A percentile compares a stretch with the other conserved stretches of the same genome.
These are phyloP conservation scores for Globisporangium ultimum DNA, from an alignment of 352 stramenopile species.

Conservation along the genomic window DNA sequence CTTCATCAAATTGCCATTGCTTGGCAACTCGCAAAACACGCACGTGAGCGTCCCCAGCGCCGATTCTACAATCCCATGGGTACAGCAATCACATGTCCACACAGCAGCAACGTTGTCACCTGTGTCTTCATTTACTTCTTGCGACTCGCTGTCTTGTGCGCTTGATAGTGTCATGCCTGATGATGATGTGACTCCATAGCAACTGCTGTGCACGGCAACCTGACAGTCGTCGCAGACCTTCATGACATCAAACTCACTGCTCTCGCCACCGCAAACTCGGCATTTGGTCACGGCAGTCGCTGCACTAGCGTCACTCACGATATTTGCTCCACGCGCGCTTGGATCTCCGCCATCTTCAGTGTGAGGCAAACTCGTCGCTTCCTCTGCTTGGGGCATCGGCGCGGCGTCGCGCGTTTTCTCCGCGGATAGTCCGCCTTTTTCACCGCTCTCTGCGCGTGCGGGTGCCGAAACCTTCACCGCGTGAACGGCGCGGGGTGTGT, in stretches of 20 bases:
- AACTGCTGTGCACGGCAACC: conserved; percentile 29
- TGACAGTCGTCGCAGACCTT: conserved; percentile 29
- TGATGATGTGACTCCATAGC: conserved; percentile 20
- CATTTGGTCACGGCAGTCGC: not conserved
- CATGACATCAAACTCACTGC: conserved; percentile 11
- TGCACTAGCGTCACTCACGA: not conserved
- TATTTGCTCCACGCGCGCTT: not conserved
- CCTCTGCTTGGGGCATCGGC: not conserved
- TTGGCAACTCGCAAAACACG: conserved; percentile 38
- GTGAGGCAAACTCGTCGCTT: not conserved
- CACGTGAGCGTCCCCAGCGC: conserved; percentile 16
- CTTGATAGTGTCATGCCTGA: not conserved
- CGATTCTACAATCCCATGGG: conserved; percentile 13
- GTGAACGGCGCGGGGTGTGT: not conserved
- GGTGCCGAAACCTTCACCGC: not conserved
- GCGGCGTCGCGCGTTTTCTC: conserved; percentile 5
- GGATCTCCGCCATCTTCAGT: not conserved
- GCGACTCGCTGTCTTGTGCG: not conserved
- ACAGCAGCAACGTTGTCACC: not conserved
- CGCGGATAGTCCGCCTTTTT: not conserved
- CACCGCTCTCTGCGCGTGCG: conserved; percentile 1
- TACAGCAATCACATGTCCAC: conserved; percentile 50
- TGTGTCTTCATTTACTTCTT: not conserved
- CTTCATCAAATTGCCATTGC: conserved; percentile 20
- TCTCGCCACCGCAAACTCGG: conserved; percentile 1